Base-by-base conservation (phyloP, 2,329 filamentous ascomycete species). In the Triangularia verruculosa region DNA sequence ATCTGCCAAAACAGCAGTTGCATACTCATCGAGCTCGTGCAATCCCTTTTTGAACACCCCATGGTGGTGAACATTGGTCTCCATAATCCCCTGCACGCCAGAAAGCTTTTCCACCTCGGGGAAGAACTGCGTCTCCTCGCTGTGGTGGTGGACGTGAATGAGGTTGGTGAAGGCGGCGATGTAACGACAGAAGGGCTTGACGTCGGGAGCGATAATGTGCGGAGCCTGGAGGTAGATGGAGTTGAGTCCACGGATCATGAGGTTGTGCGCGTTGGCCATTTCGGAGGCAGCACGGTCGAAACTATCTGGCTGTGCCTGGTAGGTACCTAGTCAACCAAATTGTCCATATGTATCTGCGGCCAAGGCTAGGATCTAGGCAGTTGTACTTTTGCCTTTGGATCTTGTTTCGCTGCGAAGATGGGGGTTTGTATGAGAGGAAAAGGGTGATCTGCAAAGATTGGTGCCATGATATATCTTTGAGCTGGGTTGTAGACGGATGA, bases 61-160 rank as follows among this genome's bases (percentile, higher is more conserved):
- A 64, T 81, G 79, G 59, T 82, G 78, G 17, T 74, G 73, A 2
- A 80, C 70, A 64, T 78, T 81, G 53, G 63, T 68, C 13, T 77
- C 76, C 78, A 80, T 80, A 24, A 79, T 64, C 0, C 75, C 76
- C 43, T 70, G 67, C 11, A 75, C 72, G 0, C 74, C 77, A 3
- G 73, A 65, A 22, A 76, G 61, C 34, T 69, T 63, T 63, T 79
- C 75, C 11, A 80, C 71, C 2, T 70, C 68, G 0, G 78, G 76
- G 64, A 82, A 81, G 47, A 79, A 70, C 24, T 66, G 39, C 1
- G 64, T 66, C 59, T 81, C 79, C 64, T 81, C 79, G 0, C 66
- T 61, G 0, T 71, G 60, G 63, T 82, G 78, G 64, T 82, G 80
- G 12, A 74, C 67, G 32, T 75, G 65, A 1, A 80, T 28, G 15